Percentiles rank a stretch among this genome's conserved stretches.
Conservation (phyloP, 495 filamentous ascomycete species). For the Penicillium waksmanii region DNA sequence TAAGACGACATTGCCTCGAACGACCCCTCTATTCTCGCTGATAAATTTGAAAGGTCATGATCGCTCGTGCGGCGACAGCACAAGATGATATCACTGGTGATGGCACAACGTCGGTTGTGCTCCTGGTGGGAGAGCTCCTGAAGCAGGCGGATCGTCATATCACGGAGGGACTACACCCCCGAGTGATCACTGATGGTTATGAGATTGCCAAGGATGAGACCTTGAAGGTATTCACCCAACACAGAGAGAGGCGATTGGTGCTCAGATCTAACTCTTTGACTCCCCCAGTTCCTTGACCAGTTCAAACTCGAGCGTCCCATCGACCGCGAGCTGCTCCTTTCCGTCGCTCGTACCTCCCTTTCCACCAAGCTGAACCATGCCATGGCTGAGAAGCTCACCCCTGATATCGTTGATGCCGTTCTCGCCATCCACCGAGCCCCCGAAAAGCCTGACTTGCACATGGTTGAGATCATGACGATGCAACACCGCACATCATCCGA, state of each 20-base stretch:
- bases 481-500: conserved; percentile 96
- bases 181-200: conserved; percentile 96
- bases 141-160: conserved; percentile 98
- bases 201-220: conserved; percentile 95
- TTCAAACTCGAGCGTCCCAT: conserved; percentile 89
- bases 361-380: conserved; percentile 89
- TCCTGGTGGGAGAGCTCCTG: conserved; percentile 93
- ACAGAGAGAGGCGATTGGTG: neutral
- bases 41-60: conserved; percentile 74
- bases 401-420: conserved; percentile 93
- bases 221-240: conserved; percentile 62
- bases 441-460: conserved; percentile 94
- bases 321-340: conserved; percentile 91
- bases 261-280: conserved; percentile 18
- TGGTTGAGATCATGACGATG: conserved; percentile 99
- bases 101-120: conserved; percentile 94
- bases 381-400: conserved; percentile 88
- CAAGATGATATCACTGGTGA: conserved; percentile 99
- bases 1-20: conserved; percentile 41
- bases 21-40: conserved; percentile 27
- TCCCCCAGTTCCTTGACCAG: conserved; percentile 79
- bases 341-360: conserved; percentile 91
- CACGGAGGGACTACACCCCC: conserved; percentile 89
- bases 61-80: conserved; percentile 94
- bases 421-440: conserved; percentile 88